A percentile compares a stretch with the other conserved stretches of the same genome.
phyloP scores from a whole-genome alignment of 805 yeast species.

The Candida xyloterini region DNA sequence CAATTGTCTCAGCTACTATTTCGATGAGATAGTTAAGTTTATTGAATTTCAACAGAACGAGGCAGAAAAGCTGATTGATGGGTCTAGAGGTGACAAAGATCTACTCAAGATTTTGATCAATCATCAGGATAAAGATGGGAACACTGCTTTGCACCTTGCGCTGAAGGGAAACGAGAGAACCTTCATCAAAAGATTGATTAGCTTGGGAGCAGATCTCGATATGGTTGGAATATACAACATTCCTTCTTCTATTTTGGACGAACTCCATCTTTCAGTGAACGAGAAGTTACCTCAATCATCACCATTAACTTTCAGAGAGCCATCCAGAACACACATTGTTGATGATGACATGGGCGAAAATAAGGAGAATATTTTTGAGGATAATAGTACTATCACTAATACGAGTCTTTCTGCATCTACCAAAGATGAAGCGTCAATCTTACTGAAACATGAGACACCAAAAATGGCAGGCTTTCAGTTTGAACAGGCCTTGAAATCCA shows the following conservation, averaged over 20 bases:
- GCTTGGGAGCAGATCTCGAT: conserved; percentile 44
- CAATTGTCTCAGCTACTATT: conserved; percentile 53
- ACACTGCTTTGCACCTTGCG: conserved; percentile 82
- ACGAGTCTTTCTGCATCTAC: conserved; percentile 1
- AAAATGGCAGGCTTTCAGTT: neutral
- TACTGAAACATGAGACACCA: conserved; percentile 5
- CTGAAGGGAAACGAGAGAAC: conserved; percentile 50
- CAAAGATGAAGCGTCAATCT: conserved; percentile 8
- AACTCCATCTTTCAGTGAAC: conserved; percentile 6
- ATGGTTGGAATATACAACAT: conserved; percentile 23
- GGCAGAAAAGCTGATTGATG: conserved; percentile 25
- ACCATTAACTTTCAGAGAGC: neutral
- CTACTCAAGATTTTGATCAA: conserved; percentile 59
- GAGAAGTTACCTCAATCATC: neutral
- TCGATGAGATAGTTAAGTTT: conserved; percentile 34
- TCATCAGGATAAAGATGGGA: conserved; percentile 79
- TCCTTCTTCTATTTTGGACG: conserved; percentile 22
- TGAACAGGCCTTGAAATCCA: neutral
- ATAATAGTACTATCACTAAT: conserved; percentile 15
- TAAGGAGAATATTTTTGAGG: conserved; percentile 46
- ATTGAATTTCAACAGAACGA: conserved; percentile 29
- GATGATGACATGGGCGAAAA: conserved; percentile 41
- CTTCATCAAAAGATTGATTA: conserved; percentile 41
- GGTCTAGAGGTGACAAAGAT: conserved; percentile 32
- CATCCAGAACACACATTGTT: neutral